phyloP scores from a whole-genome alignment of 495 filamentous ascomycete species.

The Penicillium egyptiacum region DNA sequence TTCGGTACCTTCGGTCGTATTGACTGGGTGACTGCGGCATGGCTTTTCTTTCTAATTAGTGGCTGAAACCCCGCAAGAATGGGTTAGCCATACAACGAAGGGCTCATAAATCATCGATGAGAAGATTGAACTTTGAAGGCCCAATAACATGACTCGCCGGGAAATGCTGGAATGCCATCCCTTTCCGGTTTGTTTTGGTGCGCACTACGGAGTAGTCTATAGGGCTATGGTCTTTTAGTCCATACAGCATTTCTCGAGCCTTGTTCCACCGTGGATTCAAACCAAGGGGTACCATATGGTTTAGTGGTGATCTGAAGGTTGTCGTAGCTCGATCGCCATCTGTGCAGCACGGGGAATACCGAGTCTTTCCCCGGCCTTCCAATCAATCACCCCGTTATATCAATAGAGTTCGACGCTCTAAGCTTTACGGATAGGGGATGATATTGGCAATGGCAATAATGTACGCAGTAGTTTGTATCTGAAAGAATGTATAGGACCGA shows the following conservation, averaged over 20 bases:
- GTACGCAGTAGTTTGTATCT: not conserved
- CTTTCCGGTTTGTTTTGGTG: slow-evolving; percentile 24
- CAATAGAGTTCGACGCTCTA: not conserved
- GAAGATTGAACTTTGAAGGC: not conserved
- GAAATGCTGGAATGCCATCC: slow-evolving; percentile 27
- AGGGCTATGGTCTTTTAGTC: slow-evolving; percentile 14
- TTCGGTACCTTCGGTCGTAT: not conserved
- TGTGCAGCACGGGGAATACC: not conserved
- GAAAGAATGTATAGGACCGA: not conserved
- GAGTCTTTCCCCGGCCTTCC: not conserved
- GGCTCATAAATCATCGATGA: not conserved
- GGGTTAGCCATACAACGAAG: not conserved
- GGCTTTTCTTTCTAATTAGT: not conserved
- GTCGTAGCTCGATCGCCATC: slow-evolving; percentile 9
- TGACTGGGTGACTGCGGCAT: not conserved
- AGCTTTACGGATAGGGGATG: not conserved
- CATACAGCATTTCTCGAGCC: slow-evolving; percentile 18
- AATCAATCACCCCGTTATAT: not conserved
- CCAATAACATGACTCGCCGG: slow-evolving; percentile 5
- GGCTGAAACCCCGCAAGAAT: not conserved
- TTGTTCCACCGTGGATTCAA: slow-evolving; percentile 9
- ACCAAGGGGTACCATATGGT: slow-evolving; percentile 23
- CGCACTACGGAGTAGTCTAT: slow-evolving; percentile 16
- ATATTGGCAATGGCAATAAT: not conserved
- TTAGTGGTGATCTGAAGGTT: not conserved